Conservation (phyloP, 1,284 basidiomycete genomes). For the Microbotryum scabiosae region DNA sequence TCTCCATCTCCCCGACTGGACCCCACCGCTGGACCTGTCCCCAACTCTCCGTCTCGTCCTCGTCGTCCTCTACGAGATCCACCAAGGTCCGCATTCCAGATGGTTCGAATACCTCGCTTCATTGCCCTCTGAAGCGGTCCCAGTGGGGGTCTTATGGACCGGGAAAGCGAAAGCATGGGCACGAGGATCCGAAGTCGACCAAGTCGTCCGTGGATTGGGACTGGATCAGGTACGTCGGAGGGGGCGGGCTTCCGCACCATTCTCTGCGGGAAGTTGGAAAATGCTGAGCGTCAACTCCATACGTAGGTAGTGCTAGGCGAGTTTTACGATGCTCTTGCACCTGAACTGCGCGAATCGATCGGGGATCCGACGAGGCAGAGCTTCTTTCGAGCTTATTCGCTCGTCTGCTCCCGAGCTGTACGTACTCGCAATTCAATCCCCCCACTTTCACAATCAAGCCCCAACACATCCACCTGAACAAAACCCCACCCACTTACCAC, state of each 20-base stretch:
- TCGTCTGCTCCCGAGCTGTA: constrained; percentile 69
- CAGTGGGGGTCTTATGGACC: constrained; percentile 38
- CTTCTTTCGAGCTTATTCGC: constrained; percentile 63
- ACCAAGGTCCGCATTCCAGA: constrained; percentile 34
- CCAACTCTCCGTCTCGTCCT: constrained; percentile 39
- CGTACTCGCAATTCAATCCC: too few species aligned
- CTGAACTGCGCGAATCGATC: constrained; percentile 10
- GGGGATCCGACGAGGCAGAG: constrained; percentile 43
- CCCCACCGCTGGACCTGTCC: constrained; percentile 8
- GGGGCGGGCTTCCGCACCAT: too few species aligned
- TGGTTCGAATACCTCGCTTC: constrained; percentile 42
- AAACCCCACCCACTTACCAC: too few species aligned
- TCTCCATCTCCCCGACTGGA: constrained; percentile 16
- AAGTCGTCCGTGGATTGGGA: constrained; percentile 35
- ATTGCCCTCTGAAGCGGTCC: constrained; percentile 37
- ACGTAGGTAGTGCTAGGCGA: too few species aligned
- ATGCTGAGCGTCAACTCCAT: too few species aligned
- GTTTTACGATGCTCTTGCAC: background rate
- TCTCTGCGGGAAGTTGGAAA: too few species aligned
- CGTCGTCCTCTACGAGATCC: constrained; percentile 41
- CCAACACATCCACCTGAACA: too few species aligned
- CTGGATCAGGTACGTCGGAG: constrained; percentile 33
- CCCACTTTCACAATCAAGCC: too few species aligned
- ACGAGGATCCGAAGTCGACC: constrained; percentile 38
- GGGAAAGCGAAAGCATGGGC: constrained; percentile 34